Base-by-base conservation (phyloP, 2,329 filamentous ascomycete species). In the Colletotrichum limetticola region DNA sequence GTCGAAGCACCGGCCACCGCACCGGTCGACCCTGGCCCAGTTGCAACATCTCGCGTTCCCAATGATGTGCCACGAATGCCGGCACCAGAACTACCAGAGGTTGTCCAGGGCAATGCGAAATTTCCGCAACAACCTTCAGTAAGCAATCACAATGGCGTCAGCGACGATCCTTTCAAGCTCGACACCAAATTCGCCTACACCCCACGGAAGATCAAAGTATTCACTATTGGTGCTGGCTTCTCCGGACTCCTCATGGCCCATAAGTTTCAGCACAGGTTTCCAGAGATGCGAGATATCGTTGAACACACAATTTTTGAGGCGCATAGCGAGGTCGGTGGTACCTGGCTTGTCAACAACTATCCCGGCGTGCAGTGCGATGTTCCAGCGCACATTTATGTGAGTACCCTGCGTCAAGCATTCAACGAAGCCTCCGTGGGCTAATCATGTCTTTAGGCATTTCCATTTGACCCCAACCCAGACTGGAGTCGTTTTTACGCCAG, bases 401-500 rank as follows among this genome's bases (percentile, higher is more conserved):
- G 69, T 49, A 35, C 42, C 32, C 37, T 2, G 12, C 58, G n/a
- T 61, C 66, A n/a, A 30, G 22, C 26, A 65, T n/a, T 4, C 19
- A 49, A 22, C 4, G 1, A 9, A 49, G 42, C 42, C 42, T n/a
- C 19, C 12, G 11, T 9, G 32, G 32, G 32, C 42, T 49, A 9
- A 49, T 49, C 8, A 49, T 9, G 19, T 49, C 19, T 49, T 19
- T 49, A 49, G 42, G 42, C 42, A 49, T 49, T 49, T 49, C 42
- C 42, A n/a, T 49, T 49, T 49, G 42, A 49, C 19, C 42, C 42
- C 19, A 49, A 49, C 42, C 42, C 19, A 22, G 8, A 49, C 42
- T 49, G 42, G 42, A 49, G 42, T 22, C 19, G 66, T 37, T 86
- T 89, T 74, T 91, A 90, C 75, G 88, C 89, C 3, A 85, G 86